These are phyloP conservation scores for Entomortierella beljakovae DNA, from an alignment of 192 early-diverging fungal genomes.

Conservation along the genomic window DNA sequence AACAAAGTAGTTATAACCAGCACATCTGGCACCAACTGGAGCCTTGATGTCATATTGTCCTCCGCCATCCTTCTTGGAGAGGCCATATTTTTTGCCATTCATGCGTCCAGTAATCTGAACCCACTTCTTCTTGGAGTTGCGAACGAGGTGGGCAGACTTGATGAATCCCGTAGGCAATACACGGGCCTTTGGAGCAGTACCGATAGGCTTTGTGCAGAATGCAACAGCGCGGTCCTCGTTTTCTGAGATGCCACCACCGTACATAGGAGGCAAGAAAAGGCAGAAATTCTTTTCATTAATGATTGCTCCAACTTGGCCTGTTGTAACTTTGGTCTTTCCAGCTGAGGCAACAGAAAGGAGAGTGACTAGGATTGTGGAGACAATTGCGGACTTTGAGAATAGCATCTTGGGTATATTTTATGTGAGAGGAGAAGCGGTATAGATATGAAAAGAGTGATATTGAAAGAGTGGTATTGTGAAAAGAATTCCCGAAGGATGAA, in stretches of 20 bases:
- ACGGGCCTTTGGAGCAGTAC: slow-evolving; percentile 51
- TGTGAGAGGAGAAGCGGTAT: too few species aligned
- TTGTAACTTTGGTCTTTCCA: slow-evolving; percentile 8
- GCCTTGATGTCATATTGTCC: slow-evolving; percentile 65
- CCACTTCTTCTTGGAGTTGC: slow-evolving; percentile 27
- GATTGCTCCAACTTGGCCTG: slow-evolving; percentile 31
- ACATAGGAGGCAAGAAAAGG: slow-evolving; percentile 61
- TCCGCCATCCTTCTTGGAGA: slow-evolving; percentile 58
- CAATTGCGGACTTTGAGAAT: slow-evolving; percentile 38
- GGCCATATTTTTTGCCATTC: slow-evolving; percentile 46
- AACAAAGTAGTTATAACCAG: slow-evolving; percentile 62
- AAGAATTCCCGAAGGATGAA: too few species aligned
- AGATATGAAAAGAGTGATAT: too few species aligned
- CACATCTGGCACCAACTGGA: slow-evolving; percentile 56
- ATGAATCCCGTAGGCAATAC: slow-evolving; percentile 57
- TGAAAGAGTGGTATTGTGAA: background rate
- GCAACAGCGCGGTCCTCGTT: slow-evolving; percentile 59
- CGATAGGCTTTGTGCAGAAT: slow-evolving; percentile 54
- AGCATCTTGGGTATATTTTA: slow-evolving; percentile 13
- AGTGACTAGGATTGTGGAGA: slow-evolving; percentile 19
- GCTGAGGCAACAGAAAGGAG: slow-evolving; percentile 34
- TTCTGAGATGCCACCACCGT: slow-evolving; percentile 49
- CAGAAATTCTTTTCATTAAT: slow-evolving; percentile 55
- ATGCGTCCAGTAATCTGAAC: slow-evolving; percentile 68
- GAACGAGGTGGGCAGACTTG: slow-evolving; percentile 50